Base-by-base conservation (phyloP, 805 yeast species). In the Wickerhamiella sorbophila region DNA sequence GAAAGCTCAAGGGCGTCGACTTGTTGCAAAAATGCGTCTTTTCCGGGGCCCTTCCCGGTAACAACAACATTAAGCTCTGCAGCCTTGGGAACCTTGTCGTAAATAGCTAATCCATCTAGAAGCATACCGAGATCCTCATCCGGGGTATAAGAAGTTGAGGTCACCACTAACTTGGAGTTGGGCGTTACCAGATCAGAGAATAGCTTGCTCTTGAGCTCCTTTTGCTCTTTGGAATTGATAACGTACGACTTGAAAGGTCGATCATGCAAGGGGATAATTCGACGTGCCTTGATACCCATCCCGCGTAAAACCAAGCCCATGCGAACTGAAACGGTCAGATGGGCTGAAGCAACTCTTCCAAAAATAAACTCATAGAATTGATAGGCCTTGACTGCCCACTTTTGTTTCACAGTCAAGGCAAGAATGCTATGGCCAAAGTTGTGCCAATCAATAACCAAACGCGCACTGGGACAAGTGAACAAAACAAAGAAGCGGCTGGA, bases 41-140 rank as follows among this genome's bases (percentile, higher is more conserved):
- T 75, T 60, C 81, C 57, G 0, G 97, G 97, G 0, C 99, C 99
- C 57, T 87, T 88, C 0, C 99, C 99, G 0, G 99, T 91, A n/a
- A 91, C 79, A n/a, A 91, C 61, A 41, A 85, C 72, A 31, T 75
- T 58, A 1, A 87, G 54, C 1, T 77, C 76, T 3, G 69, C 46
- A 8, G 37, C 44, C 15, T 31, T 39, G 32, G 45, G 37, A 3
- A 40, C 41, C 31, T 48, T 39, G 38, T 81, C 87, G 48, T 84
- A 78, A 18, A 60, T 48, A 40, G 70, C 69, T 42, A 91, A 63
- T 0, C 94, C 85, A 9, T 76, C 74, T 15, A 88, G 62, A 15
- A 91, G 61, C 31, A 82, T 60, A 19, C 64, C 64, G 42, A 91
- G 75, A 57, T 91, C 94, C 59, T 91, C 99, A 59, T 91, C 99